Evolutionary conservation across 352 stramenopile species (phyloP).

Genomic region (Phytopythium boreale): DNA sequence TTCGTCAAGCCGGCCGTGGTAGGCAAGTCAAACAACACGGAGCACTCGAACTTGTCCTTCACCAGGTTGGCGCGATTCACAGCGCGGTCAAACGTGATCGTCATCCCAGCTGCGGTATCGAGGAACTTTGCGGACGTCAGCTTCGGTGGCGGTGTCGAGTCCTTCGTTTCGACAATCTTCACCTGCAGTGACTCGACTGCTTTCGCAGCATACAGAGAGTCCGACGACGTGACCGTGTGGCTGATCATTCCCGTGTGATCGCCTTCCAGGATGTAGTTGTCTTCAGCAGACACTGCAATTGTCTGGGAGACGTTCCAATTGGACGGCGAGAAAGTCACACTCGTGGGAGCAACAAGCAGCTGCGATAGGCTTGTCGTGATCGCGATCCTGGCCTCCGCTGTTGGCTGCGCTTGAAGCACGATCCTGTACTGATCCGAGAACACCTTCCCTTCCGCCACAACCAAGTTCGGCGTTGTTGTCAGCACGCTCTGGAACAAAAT

Average conservation of each 20-base stretch:
- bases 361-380: conserved; percentile 31
- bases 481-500: conserved; percentile 35
- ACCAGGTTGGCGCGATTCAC: conserved; percentile 31
- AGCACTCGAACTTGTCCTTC: conserved; percentile 41
- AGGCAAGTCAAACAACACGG: conserved; percentile 54
- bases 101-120: conserved; percentile 40
- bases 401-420: conserved; percentile 44
- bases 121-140: conserved; percentile 50
- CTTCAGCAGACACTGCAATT: conserved; percentile 40
- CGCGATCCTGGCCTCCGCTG: conserved; percentile 27
- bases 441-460: conserved; percentile 43
- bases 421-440: conserved; percentile 50
- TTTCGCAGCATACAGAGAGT: conserved; percentile 29
- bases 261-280: conserved; percentile 42
- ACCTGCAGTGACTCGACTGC: conserved; percentile 28
- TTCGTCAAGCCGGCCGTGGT: conserved; percentile 14
- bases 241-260: conserved; percentile 35
- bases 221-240: conserved; percentile 19
- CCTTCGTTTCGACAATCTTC: conserved; percentile 59
- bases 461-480: conserved; percentile 32
- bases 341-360: conserved; percentile 34
- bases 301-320: conserved; percentile 52
- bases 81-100: conserved; percentile 41
- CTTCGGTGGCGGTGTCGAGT: conserved; percentile 53
- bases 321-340: conserved; percentile 27